Conservation (phyloP, 495 filamentous ascomycete genomes). For the Penicillium chermesinum region DNA sequence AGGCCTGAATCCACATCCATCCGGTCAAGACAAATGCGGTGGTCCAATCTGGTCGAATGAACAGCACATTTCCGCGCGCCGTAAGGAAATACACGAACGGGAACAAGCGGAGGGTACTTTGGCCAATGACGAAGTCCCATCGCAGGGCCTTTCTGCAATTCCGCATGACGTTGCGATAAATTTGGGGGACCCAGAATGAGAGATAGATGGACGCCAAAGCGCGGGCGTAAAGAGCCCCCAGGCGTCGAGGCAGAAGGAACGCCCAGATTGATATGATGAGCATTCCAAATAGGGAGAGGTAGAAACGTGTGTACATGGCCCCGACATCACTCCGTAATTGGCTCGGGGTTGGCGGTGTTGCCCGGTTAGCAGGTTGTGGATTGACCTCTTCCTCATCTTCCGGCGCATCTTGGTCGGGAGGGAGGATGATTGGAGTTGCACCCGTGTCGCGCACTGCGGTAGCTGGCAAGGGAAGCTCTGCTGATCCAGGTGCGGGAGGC, state of each 20-base stretch:
- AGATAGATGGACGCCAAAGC: conserved; percentile 64
- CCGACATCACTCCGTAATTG: conserved; percentile 55
- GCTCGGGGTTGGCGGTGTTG: conserved; percentile 25
- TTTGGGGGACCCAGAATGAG: conserved; percentile 89
- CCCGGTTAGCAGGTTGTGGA: conserved; percentile 22
- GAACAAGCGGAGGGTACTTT: conserved; percentile 67
- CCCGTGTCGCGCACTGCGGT: conserved; percentile 50
- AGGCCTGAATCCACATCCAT: conserved; percentile 93
- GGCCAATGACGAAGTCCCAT: conserved; percentile 83
- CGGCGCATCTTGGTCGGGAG: conserved; percentile 74
- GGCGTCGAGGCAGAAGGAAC: conserved; percentile 64
- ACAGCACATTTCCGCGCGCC: conserved; percentile 67
- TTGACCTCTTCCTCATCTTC: conserved; percentile 28
- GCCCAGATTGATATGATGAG: conserved; percentile 73
- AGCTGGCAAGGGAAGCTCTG: conserved; percentile 57
- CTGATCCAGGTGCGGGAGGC: conserved; percentile 26
- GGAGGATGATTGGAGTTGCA: conserved; percentile 67
- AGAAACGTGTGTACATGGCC: conserved; percentile 74
- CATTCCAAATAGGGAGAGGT: conserved; percentile 62
- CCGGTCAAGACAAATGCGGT: conserved; percentile 58
- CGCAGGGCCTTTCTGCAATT: conserved; percentile 84
- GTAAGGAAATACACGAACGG: conserved; percentile 83
- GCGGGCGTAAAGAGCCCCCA: conserved; percentile 68
- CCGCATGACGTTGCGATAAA: conserved; percentile 81
- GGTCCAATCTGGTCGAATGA: conserved; percentile 62